Base-by-base conservation (phyloP, 306 rosid genomes). In the Luffa aegyptiaca region DNA sequence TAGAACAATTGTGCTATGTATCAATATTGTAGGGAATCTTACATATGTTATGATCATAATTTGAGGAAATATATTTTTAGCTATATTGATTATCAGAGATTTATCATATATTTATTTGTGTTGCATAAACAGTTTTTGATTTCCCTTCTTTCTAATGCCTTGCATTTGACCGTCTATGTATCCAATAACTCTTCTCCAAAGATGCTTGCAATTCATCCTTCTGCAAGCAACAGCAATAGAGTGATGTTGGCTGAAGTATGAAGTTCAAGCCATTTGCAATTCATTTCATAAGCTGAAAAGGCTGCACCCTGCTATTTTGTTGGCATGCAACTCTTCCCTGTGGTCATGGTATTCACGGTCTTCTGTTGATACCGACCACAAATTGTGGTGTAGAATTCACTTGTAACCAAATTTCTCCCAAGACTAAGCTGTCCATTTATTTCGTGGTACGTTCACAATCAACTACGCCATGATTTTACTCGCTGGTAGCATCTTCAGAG, bases 231-330 rank as follows among this genome's bases (percentile, higher is more conserved):
- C 80, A 64, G 35, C 79, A 80, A 57, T 80, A 63, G 95, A 78
- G 71, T 86, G 92, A 88, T 75, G 82, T 37, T 42, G 89, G 75
- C 9, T 71, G 77, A 71, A 71, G 42, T 20, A 26, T 71, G 77
- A 71, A 46, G 77, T 71, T 21, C 58, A 42, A 45, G n/a, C 20
- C 36, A 46, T 26, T 71, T 44, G 17, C 35, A 68, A 8, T 68
- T 68, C 73, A 10, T 33, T 10, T 35, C 45, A 63, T 35, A 5
- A 14, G 33, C 16, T 42, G 74, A 17, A 66, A 8, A 66, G 33
- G 49, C 53, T 39, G 49, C 35, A 41, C 10, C 31, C 26, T 66
- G 48, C 48, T 16, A 44, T 69, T 41, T 21, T 5, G 36, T 69
- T 41, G 75, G 75, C 55, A 21, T 10, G 52, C 8, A 41, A 45